Base-by-base conservation (phyloP, 352 stramenopile species). In the Globisporangium middletonii region DNA sequence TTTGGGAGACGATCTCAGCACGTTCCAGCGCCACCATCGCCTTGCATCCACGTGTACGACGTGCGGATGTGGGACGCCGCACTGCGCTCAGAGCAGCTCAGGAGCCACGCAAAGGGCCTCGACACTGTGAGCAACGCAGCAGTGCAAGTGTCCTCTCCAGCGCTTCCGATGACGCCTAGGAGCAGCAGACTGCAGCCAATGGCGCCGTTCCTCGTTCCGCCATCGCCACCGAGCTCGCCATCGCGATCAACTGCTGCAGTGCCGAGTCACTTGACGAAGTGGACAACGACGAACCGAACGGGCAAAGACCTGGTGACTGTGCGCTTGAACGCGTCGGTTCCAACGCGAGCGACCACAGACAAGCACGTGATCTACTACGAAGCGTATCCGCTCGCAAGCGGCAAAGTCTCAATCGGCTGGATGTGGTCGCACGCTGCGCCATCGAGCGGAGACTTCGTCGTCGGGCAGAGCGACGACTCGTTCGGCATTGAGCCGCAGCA, bases 31-130 rank as follows among this genome's bases (percentile, higher is more conserved):
- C 3, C 23, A 0, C 0, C 49, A 11, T 19, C 58, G 7, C 51
- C 79, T 5, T 45, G 53, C 37, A 66, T 64, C 0, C 70, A 89
- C 38, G 44, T 92, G 8, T 86, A 73, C 23, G 75, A 88, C 62
- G 62, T 89, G 49, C 70, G 75, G 0, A 26, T 88, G 3, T 92
- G 82, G 82, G 68, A 89, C 64, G 74, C 77, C 6, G 68, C 73
- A 0, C 60, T 89, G 28, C 72, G 74, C 16, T 56, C 59, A 46
- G 77, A 89, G 30, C 77, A 89, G 43, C 51, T 89, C 28, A 65
- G 66, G 16, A 83, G 75, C 44, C 79, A 86, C 38, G 67, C 62
- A 1, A 71, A 71, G 15, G 77, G 79, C 1, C 64, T 89, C n/a
- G 64, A 79, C 1, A 70, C 59, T 23, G 50, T 74, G 1, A 66